Evolutionary conservation across 345 rosid species (phyloP).

Genomic region (Syzygium aqueum): DNA sequence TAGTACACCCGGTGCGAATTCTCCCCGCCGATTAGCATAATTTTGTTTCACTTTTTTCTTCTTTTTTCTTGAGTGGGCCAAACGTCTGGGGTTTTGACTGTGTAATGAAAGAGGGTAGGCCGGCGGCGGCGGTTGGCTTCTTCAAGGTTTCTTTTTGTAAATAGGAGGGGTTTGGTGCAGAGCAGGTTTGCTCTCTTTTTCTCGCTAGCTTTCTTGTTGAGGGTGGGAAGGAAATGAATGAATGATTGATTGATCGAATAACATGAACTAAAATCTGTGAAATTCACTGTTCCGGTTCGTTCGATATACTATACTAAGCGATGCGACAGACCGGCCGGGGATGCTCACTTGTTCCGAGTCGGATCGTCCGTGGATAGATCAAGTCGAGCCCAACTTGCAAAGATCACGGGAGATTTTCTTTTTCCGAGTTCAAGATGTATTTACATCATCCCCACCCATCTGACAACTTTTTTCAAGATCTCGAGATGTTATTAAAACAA

Average conservation of each 20-base stretch:
- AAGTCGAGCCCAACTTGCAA: background rate
- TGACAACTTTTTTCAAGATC: background rate
- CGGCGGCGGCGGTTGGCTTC: background rate
- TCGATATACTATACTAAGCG: background rate
- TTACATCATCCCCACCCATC: background rate
- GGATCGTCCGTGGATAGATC: background rate
- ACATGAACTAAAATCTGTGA: background rate
- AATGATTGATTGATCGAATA: background rate
- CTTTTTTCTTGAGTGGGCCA: background rate
- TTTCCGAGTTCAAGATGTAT: no score
- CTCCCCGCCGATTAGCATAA: background rate
- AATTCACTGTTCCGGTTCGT: background rate
- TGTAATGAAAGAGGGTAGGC: background rate
- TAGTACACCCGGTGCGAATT: background rate
- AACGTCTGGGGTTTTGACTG: background rate
- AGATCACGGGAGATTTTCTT: background rate
- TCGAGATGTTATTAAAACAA: background rate
- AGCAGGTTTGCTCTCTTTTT: background rate
- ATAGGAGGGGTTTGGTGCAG: background rate
- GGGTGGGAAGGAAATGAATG: background rate
- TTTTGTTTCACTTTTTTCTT: background rate
- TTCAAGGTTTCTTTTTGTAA: background rate
- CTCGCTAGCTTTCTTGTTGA: background rate
- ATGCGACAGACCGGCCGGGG: no score
- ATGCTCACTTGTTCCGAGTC: no score